phyloP scores from a whole-genome alignment of 768 basidiomycete genomes.

The Amanita phalloides region DNA sequence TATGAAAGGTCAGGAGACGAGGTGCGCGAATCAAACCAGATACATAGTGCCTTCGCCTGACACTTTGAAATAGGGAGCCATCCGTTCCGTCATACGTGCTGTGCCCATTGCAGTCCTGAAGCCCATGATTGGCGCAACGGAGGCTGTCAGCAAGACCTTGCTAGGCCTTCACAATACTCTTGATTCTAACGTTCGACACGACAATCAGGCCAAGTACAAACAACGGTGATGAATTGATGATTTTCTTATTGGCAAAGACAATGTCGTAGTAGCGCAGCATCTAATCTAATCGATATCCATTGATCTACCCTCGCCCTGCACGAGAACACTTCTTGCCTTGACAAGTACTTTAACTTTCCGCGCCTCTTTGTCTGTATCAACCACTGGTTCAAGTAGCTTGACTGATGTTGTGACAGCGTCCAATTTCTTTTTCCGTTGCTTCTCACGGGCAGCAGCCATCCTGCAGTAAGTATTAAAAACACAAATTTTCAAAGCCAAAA shows the following conservation, averaged over 20 bases:
- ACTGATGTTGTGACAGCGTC: constrained; percentile 47
- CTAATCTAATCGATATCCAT: constrained; percentile 67
- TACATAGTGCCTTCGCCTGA: neutral
- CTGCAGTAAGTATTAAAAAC: constrained; percentile 26
- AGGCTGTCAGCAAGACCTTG: constrained; percentile 92
- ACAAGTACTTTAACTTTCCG: constrained; percentile 65
- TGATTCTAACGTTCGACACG: constrained; percentile 73
- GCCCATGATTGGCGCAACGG: constrained; percentile 96
- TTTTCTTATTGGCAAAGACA: neutral
- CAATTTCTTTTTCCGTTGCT: constrained; percentile 59
- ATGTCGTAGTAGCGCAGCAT: neutral
- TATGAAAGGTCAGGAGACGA: constrained; percentile 91
- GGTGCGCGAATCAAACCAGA: constrained; percentile 32
- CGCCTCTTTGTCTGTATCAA: constrained; percentile 32
- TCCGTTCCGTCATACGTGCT: constrained; percentile 89
- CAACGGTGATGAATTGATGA: constrained; percentile 33
- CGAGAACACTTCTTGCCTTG: constrained; percentile 60
- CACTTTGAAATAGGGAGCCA: constrained; percentile 55
- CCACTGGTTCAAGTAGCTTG: constrained; percentile 58
- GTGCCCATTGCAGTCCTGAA: constrained; percentile 96
- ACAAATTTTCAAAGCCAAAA: neutral
- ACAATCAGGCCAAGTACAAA: constrained; percentile 94
- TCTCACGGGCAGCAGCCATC: constrained; percentile 78
- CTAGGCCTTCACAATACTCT: constrained; percentile 89
- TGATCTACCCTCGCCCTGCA: constrained; percentile 73